phyloP scores from a whole-genome alignment of 83 land plant genomes.

The Picea abies region DNA sequence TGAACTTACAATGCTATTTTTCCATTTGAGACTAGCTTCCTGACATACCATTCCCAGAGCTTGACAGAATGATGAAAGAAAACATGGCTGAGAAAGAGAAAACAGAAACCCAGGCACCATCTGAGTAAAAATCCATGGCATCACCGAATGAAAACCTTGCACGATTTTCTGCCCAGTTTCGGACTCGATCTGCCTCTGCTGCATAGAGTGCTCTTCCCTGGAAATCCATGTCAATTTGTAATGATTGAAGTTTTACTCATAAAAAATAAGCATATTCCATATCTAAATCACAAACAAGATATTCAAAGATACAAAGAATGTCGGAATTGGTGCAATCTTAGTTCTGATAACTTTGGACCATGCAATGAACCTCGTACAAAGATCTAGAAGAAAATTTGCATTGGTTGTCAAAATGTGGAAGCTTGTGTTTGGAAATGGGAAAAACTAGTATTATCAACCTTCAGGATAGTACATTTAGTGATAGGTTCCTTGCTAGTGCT shows the following conservation, averaged over 20 bases:
- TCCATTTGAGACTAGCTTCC: slow-evolving; percentile 27
- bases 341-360: background rate
- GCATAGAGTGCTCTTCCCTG: slow-evolving; percentile 98
- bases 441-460: background rate
- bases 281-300: background rate
- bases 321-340: background rate
- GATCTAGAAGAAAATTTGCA: background rate
- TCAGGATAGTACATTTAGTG: background rate
- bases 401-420: background rate
- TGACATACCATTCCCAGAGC: slow-evolving; percentile 43
- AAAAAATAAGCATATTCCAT: background rate
- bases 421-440: background rate
- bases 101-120: slow-evolving; percentile 89
- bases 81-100: slow-evolving; percentile 95
- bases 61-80: slow-evolving; percentile 91
- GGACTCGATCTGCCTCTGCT: slow-evolving; percentile 93
- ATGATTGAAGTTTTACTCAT: background rate
- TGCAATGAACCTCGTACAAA: background rate
- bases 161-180: slow-evolving; percentile 95
- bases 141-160: slow-evolving; percentile 83
- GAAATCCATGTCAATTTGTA: slow-evolving; percentile 3
- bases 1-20: no score
- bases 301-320: slow-evolving; percentile 1
- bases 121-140: slow-evolving; percentile 95
- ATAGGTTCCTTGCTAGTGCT: background rate